Evolutionary conservation across 2,329 filamentous ascomycete genomes (phyloP), one percentile per base, ranked within the genome.

Genomic region (Colletotrichum chrysophilum): DNA sequence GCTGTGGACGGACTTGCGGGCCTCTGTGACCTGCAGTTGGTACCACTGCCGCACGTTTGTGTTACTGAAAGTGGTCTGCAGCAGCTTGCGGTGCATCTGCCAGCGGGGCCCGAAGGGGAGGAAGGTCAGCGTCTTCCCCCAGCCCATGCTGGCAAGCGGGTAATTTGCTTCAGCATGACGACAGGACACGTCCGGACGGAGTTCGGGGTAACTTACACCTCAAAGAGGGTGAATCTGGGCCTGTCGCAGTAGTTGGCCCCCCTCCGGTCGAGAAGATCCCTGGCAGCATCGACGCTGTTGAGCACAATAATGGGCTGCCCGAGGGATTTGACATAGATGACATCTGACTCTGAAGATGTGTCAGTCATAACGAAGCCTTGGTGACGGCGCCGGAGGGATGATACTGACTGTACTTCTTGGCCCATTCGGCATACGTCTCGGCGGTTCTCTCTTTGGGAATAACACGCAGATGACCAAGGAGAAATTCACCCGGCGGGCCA

Each of bases 341-440:
- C 72, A 73, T 84, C 82, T 13, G 82, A 83, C 6, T 75, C 74
- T 76, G 13, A 14, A 26, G 24, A 58, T 7, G 34, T 16, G 32
- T 69, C 64, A 69, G 64, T 60, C 70, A 58, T 18, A 14, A 18
- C 12, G 28, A 38, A 5, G 12, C 26, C 24, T 55, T 14, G 28
- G 5, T 12, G 14, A 30, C 18, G 28, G 14, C 24, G 48, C 9
- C 43, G 13, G 12, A 18, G 32, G 38, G n/a, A 32, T 30, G n/a
- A 24, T 14, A 69, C 77, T 73, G 26, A 95, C 93, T 83, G 95
- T 94, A 81, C 95, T 74, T 62, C 36, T 74, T 69, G 24, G 76
- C 76, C 77, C 77, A 78, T 64, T 77, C 56, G 7, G 74, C 68
- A 60, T 78, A 78, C 18, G 69, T 71, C 52, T 64, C 74, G 32